These are phyloP conservation scores for Elsinoe arachidis DNA, from an alignment of 2,329 filamentous ascomycete genomes.

Conservation along the genomic window DNA sequence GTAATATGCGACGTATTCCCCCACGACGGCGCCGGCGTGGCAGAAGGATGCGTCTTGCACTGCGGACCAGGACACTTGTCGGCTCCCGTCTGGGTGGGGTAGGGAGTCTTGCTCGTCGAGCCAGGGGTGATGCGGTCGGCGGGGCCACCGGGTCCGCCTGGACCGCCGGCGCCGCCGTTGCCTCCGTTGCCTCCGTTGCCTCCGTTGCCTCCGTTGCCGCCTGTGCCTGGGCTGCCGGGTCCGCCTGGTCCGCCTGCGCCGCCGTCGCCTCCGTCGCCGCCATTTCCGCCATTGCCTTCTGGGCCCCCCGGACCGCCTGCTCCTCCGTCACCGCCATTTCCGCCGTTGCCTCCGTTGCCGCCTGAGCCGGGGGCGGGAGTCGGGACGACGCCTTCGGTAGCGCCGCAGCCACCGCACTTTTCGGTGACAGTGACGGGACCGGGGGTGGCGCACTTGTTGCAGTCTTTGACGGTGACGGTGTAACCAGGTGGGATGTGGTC, in stretches of 20 bases:
- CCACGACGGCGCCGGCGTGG: conserved; percentile 1
- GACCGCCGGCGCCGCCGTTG: conserved; percentile 11
- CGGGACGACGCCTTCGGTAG: conserved; percentile 20
- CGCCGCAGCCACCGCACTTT: conserved; percentile 27
- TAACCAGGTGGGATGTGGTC: conserved; percentile 28
- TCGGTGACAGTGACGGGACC: conserved; percentile 28
- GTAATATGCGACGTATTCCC: conserved; percentile 5
- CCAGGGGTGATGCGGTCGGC: conserved; percentile 3
- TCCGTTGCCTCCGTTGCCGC: conserved; percentile 3
- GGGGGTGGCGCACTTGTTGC: conserved; percentile 25
- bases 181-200: conserved; percentile 15
- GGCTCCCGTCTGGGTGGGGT: not conserved
- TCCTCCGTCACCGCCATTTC: conserved; percentile 12
- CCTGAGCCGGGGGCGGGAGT: conserved; percentile 14
- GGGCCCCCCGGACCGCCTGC: conserved; percentile 1
- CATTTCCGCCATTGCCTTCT: conserved; percentile 14
- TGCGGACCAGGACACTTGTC: conserved; percentile 5
- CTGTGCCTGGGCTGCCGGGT: not conserved
- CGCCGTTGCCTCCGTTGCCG: conserved; percentile 17
- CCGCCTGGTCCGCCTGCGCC: conserved; percentile 9
- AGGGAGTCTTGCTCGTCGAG: not conserved
- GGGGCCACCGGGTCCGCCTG: conserved; percentile 6
- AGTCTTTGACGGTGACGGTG: conserved; percentile 27
- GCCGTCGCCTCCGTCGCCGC: conserved; percentile 9
- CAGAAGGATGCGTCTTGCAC: not conserved